Percentiles rank a stretch among this genome's conserved stretches.
Evolutionary conservation across 2,329 filamentous ascomycete species (phyloP).

Genomic region (Ceratocystis cacaofunesta): DNA sequence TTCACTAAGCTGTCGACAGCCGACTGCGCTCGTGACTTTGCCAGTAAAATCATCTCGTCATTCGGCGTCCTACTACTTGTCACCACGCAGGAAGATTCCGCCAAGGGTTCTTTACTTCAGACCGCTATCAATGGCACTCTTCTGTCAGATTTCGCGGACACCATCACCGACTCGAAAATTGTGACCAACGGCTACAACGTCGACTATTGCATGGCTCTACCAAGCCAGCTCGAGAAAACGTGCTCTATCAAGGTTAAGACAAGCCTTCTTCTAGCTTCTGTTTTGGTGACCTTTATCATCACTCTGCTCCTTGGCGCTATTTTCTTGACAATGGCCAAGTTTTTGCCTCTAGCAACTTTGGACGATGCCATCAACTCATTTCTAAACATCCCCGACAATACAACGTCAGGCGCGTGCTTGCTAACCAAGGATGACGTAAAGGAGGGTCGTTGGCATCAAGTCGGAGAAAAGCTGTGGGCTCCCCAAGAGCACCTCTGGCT

Average conservation of each 20-base stretch:
- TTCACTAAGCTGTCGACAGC: slow-evolving; percentile 23
- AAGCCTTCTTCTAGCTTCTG: slow-evolving; percentile 29
- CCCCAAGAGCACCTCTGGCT: slow-evolving; percentile 32
- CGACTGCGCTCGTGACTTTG: slow-evolving; percentile 24
- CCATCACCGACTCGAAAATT: slow-evolving; percentile 4
- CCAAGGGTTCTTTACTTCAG: slow-evolving; percentile 23
- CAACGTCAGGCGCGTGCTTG: slow-evolving; percentile 31
- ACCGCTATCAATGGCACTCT: slow-evolving; percentile 22
- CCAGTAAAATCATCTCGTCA: slow-evolving; percentile 23
- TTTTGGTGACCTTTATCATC: slow-evolving; percentile 27
- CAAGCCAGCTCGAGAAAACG: slow-evolving; percentile 18
- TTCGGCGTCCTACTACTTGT: slow-evolving; percentile 26
- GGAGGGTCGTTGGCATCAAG: slow-evolving; percentile 30
- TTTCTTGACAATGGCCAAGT: slow-evolving; percentile 27
- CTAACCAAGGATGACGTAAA: slow-evolving; percentile 33
- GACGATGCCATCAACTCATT: slow-evolving; percentile 39
- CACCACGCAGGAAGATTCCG: slow-evolving; percentile 18
- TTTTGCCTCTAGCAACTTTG: slow-evolving; percentile 33
- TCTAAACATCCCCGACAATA: slow-evolving; percentile 30
- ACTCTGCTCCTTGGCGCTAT: slow-evolving; percentile 25
- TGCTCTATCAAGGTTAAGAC: slow-evolving; percentile 32
- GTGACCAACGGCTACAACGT: background rate
- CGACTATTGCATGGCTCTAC: slow-evolving; percentile 25
- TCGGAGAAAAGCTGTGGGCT: slow-evolving; percentile 31
- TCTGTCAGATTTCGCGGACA: slow-evolving; percentile 16